These are phyloP conservation scores for Acer saccharum DNA, from an alignment of 345 rosid species.

Conservation along the genomic window DNA sequence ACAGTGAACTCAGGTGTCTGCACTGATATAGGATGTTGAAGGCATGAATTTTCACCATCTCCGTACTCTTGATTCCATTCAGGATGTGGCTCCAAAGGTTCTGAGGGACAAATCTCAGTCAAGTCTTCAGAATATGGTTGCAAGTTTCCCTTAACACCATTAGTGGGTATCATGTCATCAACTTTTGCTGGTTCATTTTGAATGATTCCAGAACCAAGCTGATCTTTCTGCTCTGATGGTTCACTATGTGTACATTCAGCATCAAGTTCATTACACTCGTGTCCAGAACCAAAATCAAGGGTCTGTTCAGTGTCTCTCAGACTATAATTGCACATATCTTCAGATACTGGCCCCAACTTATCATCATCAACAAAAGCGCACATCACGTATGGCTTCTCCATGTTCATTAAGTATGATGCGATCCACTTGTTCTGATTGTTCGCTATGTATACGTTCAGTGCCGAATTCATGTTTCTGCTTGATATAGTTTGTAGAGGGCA, in stretches of 20 bases:
- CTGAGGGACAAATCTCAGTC: conserved; percentile 17
- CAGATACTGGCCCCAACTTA: conserved; percentile 12
- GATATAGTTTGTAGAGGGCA: conserved; percentile 15
- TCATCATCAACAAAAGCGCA: conserved; percentile 29
- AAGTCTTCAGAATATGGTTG: conserved; percentile 16
- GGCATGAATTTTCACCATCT: conserved; percentile 20
- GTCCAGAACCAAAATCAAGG: conserved; percentile 23
- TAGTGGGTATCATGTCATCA: conserved; percentile 13
- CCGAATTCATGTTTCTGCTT: conserved; percentile 10
- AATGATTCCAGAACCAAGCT: conserved; percentile 15
- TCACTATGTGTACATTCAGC: conserved; percentile 18
- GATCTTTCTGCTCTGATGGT: conserved; percentile 24
- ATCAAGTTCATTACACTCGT: conserved; percentile 7
- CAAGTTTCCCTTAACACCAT: conserved; percentile 20
- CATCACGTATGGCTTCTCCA: conserved; percentile 15
- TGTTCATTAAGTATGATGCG: conserved; percentile 13
- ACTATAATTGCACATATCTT: conserved; percentile 20
- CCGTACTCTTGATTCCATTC: conserved; percentile 13
- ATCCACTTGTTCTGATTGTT: conserved; percentile 16
- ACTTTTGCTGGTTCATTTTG: conserved; percentile 16
- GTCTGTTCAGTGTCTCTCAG: conserved; percentile 10
- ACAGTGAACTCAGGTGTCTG: conserved; percentile 5
- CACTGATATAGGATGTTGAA: conserved; percentile 15
- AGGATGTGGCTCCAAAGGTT: conserved; percentile 17
- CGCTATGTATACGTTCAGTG: not conserved